Evolutionary conservation across 192 early-diverging fungal species (phyloP), one percentile per base, ranked within the genome.

Genomic region (Mortierella hygrophila): DNA sequence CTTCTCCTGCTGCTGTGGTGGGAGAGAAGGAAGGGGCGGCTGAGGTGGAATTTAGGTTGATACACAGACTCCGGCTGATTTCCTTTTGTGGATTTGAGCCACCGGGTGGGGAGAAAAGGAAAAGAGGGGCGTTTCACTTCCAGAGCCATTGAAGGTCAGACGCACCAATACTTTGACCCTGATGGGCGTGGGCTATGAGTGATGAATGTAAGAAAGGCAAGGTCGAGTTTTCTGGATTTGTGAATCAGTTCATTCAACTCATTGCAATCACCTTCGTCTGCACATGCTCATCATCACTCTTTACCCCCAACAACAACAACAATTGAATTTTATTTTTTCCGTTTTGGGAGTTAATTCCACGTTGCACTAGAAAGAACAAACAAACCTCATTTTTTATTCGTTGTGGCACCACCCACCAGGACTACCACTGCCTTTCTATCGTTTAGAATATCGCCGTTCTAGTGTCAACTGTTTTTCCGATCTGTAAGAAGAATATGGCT

Each of bases 361-460:
- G 10, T 32, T 65, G 29, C 11, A 10, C 60, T 13, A 35, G 29
- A 57, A 13, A 65, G 29, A 52, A 21, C 49, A 52, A 52, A 52
- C 15, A 21, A 65, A 65, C 60, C 60, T 65, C 60, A 65, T 32
- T 5, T 65, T 60, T 65, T 13, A 23, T 65, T 57, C 60, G 60
- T 65, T 65, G 60, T 35, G 11, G 10, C 23, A 65, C 60, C 60
- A 35, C 16, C 8, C n/a, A 8, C n/a, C 2, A 46, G 44, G 44
- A 60, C n/a, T n/a, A 6, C 54, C 21, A 26, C n/a, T 26, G n/a
- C 23, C 2, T 60, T 60, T 29, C 29, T 9, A 15, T 65, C 60
- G 60, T 63, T 63, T 63, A 63, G 57, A 63, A 65, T 65, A 15
- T 29, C 29, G 11, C 60, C 35, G 60, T 65, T 65, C 60, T 65